phyloP scores from a whole-genome alignment of 2,329 filamentous ascomycete species.

The Pseudogymnoascus sp. region DNA sequence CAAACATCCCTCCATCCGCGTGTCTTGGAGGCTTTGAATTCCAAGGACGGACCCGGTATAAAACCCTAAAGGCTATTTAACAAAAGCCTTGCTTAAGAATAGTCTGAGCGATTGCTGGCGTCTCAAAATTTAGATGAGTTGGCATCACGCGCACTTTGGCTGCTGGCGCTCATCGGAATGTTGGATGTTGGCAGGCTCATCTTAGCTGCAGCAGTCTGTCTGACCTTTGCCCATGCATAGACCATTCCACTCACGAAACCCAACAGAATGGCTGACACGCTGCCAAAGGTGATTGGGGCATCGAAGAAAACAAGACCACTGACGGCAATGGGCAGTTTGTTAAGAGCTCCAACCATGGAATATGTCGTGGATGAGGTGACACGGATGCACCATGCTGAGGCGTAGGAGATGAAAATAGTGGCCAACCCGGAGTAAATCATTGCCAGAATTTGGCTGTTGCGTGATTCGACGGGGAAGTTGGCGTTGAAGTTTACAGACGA shows the following conservation, averaged over 20 bases:
- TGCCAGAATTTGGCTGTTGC: constrained; percentile 72
- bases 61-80: not conserved
- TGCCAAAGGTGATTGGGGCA: constrained; percentile 84
- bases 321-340: constrained; percentile 93
- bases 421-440: constrained; percentile 93
- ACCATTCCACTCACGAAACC: constrained; percentile 90
- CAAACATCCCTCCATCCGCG: not conserved
- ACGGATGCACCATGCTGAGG: constrained; percentile 96
- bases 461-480: constrained; percentile 81
- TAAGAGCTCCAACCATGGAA: constrained; percentile 95
- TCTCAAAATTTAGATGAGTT: constrained; percentile 38
- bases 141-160: constrained; percentile 81
- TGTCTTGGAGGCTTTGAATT: not conserved
- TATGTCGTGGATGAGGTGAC: constrained; percentile 97
- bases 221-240: constrained; percentile 79
- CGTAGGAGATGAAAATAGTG: constrained; percentile 98
- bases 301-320: constrained; percentile 93
- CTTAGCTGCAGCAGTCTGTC: constrained; percentile 62
- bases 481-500: constrained; percentile 70
- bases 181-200: constrained; percentile 57
- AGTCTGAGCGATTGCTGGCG: not conserved
- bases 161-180: constrained; percentile 71
- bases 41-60: not conserved
- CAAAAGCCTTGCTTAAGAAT: not conserved
- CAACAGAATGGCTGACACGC: constrained; percentile 81